Base-by-base conservation (phyloP, 768 basidiomycete genomes). In the Tulasnella sp. region DNA sequence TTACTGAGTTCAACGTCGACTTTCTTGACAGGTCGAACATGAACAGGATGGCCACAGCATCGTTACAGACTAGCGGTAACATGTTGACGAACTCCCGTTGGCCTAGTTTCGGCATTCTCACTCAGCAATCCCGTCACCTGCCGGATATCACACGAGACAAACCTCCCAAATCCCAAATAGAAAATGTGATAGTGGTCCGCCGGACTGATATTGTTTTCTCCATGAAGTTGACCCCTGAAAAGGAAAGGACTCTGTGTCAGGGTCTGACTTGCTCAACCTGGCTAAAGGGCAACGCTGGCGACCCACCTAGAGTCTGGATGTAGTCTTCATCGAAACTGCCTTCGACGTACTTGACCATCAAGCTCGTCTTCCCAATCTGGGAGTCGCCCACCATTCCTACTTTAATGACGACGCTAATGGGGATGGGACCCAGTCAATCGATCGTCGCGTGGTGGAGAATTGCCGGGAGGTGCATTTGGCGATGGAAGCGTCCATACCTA, bases 311-410 rank as follows among this genome's bases (percentile, higher is more conserved):
- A 85, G 97, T 98, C 89, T 98, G 97, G 83, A 99, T 98, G 85
- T 99, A 99, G 84, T 98, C 97, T 86, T 97, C 96, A 84, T 97
- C 96, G 84, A 97, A 97, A 84, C 92, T 94, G 72, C 97, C 97
- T 85, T 99, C 97, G 78, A 98, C 96, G 82, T 99, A 99, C 86
- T 98, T 98, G 84, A 99, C 96, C 97, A 99, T 99, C 83, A 99
- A 87, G 84, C 93, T 95, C 79, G 97, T 99, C 88, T 99, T 98
- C 80, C 97, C 96, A 82, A 99, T 98, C 86, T 98, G 97, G 81
- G 95, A 96, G 86, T 99, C 97, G 71, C 97, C 97, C 68, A 99
- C 95, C 97, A 99, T 99, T 76, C 97, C 97, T 71, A 99, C 97
- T 84, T 99, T 98, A 83, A 97, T 93, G 73, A 97, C 95, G 80